These are phyloP conservation scores for Sugiyamaella paludigena DNA, from an alignment of 1,139 yeast genomes.

Conservation along the genomic window DNA sequence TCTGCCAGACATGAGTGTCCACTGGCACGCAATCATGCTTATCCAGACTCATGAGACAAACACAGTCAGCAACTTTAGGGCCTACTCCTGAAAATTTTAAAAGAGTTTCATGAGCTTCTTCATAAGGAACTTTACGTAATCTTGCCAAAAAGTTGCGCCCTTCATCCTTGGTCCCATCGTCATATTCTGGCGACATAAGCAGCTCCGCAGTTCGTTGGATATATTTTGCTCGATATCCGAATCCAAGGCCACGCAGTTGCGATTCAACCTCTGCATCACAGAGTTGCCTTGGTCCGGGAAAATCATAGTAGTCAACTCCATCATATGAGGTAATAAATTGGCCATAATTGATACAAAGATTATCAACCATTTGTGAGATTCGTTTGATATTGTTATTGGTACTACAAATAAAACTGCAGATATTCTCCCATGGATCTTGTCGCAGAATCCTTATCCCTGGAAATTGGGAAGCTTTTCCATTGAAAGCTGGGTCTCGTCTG, in stretches of 20 bases:
- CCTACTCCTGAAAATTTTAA: constrained; percentile 85
- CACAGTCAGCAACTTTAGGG: constrained; percentile 97
- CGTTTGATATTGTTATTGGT: constrained; percentile 94
- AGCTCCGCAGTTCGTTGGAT: constrained; percentile 71
- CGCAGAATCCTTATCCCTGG: constrained; percentile 78
- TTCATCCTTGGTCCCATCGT: constrained; percentile 23
- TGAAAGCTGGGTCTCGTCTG: constrained; percentile 50
- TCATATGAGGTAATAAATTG: constrained; percentile 53
- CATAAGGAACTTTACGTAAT: constrained; percentile 49
- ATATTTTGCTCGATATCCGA: constrained; percentile 92
- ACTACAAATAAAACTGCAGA: constrained; percentile 86
- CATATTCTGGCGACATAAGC: constrained; percentile 31
- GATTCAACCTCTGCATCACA: constrained; percentile 45
- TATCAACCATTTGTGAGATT: constrained; percentile 90
- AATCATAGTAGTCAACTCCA: constrained; percentile 62
- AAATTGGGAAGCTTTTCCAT: constrained; percentile 40
- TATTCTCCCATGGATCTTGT: constrained; percentile 97
- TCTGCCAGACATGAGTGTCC: constrained; percentile 94
- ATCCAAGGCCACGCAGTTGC: constrained; percentile 57
- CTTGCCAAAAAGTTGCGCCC: constrained; percentile 31
- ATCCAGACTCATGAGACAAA: constrained; percentile 85
- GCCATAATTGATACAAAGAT: constrained; percentile 72
- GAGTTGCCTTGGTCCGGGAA: constrained; percentile 63
- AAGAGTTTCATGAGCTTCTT: constrained; percentile 61
- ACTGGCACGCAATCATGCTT: constrained; percentile 90